Base-by-base conservation (phyloP, 2,329 filamentous ascomycete genomes). In the Herpotrichia juniperi region DNA sequence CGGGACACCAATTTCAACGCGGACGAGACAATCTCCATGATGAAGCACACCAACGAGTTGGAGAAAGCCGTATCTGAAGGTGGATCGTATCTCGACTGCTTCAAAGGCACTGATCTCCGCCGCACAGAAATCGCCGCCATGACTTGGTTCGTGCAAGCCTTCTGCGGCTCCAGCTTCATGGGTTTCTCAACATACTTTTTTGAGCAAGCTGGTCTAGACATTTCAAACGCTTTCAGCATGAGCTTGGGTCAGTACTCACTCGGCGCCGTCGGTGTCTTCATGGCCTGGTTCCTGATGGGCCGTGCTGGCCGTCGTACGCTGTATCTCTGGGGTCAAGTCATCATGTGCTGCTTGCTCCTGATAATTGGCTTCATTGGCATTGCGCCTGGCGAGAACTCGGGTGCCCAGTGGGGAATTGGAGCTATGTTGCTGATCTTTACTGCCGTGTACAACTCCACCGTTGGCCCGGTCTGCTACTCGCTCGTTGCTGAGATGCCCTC, bases 391-490 rank as follows among this genome's bases (percentile, higher is more conserved):
- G 61, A 56, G 35, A 69, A 71, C 48, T 75, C 82, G 0, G 65
- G 75, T 1, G 82, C 90, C 59, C 64, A 69, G 39, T 74, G 71
- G 71, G 64, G 58, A 12, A 67, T 71, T 24, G 73, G 69, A 26
- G 66, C 65, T 21, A 66, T 72, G 57, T 57, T 73, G 12, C 54
- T 74, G 4, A 49, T 70, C 43, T 72, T 71, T 42, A 68, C 91
- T 0, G 77, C 93, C 37, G 85, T 88, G 66, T 97, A 96, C 75
- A 90, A 96, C 72, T 79, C 91, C 46, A 90, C 89, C 0, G 91
- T 96, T 37, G 92, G 92, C 21, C 94, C 92, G 0, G 90, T 96
- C 9, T 92, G 89, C 74, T 96, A 96, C 76, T 93, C 91, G 0
- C 83, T 96, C 11, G 91, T 96, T 6, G 85, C 89, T 1, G 92